Conservation (phyloP, 2,329 filamentous ascomycete genomes). For the Penicillium sp. region DNA sequence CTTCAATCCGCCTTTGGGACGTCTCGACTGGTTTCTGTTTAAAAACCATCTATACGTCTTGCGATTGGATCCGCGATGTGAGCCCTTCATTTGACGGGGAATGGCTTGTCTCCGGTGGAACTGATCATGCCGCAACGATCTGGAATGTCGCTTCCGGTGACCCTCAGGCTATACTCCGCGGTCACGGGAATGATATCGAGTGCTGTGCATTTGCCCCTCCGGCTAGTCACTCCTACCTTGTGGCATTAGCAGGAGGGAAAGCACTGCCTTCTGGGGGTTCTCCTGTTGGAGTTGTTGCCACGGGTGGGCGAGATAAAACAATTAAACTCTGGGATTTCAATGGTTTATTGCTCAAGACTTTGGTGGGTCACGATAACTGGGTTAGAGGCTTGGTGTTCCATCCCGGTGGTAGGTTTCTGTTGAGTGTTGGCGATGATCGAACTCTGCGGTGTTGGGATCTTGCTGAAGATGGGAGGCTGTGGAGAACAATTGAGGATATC, state of each 20-base stretch:
- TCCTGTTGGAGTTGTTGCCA: slow-evolving; percentile 77
- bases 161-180: slow-evolving; percentile 72
- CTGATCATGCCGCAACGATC: slow-evolving; percentile 76
- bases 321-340: slow-evolving; percentile 47
- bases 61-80: slow-evolving; percentile 84
- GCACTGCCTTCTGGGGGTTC: slow-evolving; percentile 29
- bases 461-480: slow-evolving; percentile 81
- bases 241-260: slow-evolving; percentile 50
- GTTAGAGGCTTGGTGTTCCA: slow-evolving; percentile 82
- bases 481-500: slow-evolving; percentile 68
- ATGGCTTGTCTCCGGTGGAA: slow-evolving; percentile 76
- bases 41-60: slow-evolving; percentile 78
- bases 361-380: slow-evolving; percentile 92
- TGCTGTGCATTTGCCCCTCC: slow-evolving; percentile 84
- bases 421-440: slow-evolving; percentile 85
- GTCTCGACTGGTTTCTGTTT: slow-evolving; percentile 88
- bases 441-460: slow-evolving; percentile 91
- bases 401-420: slow-evolving; percentile 82
- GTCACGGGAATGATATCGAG: slow-evolving; percentile 81
- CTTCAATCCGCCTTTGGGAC: slow-evolving; percentile 85
- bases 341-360: slow-evolving; percentile 77
- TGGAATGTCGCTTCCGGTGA: slow-evolving; percentile 81
- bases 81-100: slow-evolving; percentile 78
- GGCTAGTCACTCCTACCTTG: slow-evolving; percentile 72
- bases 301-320: slow-evolving; percentile 57